Percentiles rank a stretch among this genome's conserved stretches.
These are phyloP conservation scores for Silene coronaria DNA, from an alignment of 179 eudicot species.

Conservation along the genomic window DNA sequence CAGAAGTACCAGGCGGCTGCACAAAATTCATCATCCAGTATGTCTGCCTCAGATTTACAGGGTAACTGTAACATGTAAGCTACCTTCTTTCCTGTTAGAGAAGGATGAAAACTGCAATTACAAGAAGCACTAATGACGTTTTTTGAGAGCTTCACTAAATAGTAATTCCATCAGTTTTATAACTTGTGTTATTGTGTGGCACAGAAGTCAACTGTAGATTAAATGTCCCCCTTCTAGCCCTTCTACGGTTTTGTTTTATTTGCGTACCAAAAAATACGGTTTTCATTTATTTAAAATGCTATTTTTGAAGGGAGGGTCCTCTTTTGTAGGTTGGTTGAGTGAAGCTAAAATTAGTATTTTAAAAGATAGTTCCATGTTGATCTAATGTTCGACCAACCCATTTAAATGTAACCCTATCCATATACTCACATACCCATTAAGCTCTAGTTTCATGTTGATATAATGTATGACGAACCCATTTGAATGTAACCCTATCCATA, in stretches of 20 bases:
- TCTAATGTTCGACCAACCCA: too few relatives aligned
- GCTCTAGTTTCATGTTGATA: background rate
- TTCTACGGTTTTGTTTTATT: background rate
- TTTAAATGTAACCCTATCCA: background rate
- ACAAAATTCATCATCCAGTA: conserved; percentile 64
- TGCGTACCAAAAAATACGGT: too few relatives aligned
- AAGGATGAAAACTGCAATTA: background rate
- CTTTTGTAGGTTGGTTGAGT: background rate
- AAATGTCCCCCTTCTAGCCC: background rate
- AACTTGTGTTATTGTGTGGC: background rate
- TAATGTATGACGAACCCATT: too few relatives aligned
- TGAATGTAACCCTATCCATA: background rate
- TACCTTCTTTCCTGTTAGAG: conserved; percentile 8
- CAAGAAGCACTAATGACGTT: background rate
- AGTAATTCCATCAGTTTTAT: background rate
- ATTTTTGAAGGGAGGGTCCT: background rate
- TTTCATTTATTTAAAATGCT: background rate
- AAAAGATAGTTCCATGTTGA: too few relatives aligned
- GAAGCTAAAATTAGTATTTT: background rate
- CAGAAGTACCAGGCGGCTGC: conserved; percentile 84
- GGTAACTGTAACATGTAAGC: conserved; percentile 85
- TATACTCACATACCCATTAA: background rate
- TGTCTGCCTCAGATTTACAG: conserved; percentile 73
- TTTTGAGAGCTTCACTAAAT: background rate
- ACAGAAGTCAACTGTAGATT: background rate